Conservation (phyloP, 2,329 filamentous ascomycete genomes). For the Pseudogymnoascus sp. region DNA sequence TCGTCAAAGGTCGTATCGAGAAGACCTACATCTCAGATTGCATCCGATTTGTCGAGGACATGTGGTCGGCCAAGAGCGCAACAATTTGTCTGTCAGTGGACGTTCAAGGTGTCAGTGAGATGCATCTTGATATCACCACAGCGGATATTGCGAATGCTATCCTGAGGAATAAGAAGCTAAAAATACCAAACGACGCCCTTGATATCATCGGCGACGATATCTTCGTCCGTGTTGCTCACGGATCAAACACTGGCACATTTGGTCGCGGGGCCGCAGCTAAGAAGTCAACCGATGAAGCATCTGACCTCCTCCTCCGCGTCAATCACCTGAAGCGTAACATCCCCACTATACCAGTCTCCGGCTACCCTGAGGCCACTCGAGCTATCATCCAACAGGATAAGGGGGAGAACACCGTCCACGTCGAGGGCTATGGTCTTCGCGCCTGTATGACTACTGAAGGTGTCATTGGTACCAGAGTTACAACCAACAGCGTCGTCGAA, state of each 20-base stretch:
- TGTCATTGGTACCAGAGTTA: slow-evolving; percentile 66
- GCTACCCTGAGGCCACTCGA: slow-evolving; percentile 75
- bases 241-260: slow-evolving; percentile 36
- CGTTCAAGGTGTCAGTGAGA: slow-evolving; percentile 63
- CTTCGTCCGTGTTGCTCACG: slow-evolving; percentile 60
- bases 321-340: slow-evolving; percentile 78
- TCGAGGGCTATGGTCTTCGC: slow-evolving; percentile 87
- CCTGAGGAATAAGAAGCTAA: slow-evolving; percentile 71
- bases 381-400: slow-evolving; percentile 79
- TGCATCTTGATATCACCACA: slow-evolving; percentile 71
- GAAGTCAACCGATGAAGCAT: slow-evolving; percentile 39
- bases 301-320: slow-evolving; percentile 65
- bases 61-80: slow-evolving; percentile 69
- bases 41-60: slow-evolving; percentile 73
- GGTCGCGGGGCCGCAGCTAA: slow-evolving; percentile 20
- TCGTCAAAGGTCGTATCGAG: slow-evolving; percentile 89
- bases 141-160: slow-evolving; percentile 70
- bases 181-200: slow-evolving; percentile 59
- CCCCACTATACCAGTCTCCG: slow-evolving; percentile 76
- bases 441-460: slow-evolving; percentile 91
- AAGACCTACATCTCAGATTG: slow-evolving; percentile 85
- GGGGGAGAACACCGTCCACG: slow-evolving; percentile 63
- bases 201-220: slow-evolving; percentile 55
- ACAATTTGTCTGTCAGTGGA: slow-evolving; percentile 79
- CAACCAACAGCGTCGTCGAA: slow-evolving; percentile 86